phyloP scores from a whole-genome alignment of 345 rosid species.

The Adansonia digitata region DNA sequence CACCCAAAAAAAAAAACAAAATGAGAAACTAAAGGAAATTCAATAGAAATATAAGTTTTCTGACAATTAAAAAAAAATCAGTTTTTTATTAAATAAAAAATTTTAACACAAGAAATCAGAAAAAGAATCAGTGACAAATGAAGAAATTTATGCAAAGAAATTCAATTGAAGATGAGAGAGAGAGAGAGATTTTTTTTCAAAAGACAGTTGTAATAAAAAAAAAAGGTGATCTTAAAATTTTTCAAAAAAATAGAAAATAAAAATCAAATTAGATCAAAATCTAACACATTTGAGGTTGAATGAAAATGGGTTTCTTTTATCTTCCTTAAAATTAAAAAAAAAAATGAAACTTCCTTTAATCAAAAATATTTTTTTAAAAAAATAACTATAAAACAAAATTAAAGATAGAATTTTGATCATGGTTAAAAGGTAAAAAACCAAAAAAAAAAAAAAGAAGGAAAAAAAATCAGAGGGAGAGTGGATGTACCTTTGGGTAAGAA shows the following conservation, averaged over 20 bases:
- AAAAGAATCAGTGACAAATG: background rate
- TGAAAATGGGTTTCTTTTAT: background rate
- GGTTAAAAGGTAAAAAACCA: too few species aligned
- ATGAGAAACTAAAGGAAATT: background rate
- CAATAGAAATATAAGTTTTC: background rate
- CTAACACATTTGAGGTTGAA: background rate
- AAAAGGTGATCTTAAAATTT: too few species aligned
- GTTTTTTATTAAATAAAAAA: background rate
- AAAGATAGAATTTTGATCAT: too few species aligned
- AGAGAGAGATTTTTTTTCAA: background rate
- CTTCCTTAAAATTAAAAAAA: background rate
- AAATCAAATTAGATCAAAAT: background rate
- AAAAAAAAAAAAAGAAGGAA: background rate
- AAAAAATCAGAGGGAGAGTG: background rate
- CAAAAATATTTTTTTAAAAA: too few species aligned
- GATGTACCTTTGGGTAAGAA: constrained; percentile 58
- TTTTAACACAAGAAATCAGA: background rate
- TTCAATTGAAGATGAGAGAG: background rate
- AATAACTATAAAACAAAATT: too few species aligned
- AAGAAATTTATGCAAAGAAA: background rate
- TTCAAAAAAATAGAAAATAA: background rate
- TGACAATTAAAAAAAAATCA: background rate
- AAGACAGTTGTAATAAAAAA: background rate
- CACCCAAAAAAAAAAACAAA: background rate
- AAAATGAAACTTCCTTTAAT: too few species aligned